A percentile compares a stretch with the other conserved stretches of the same genome.
Evolutionary conservation across 176 grass and related monocot species (phyloP).

Genomic region (Hordeum marinum): DNA sequence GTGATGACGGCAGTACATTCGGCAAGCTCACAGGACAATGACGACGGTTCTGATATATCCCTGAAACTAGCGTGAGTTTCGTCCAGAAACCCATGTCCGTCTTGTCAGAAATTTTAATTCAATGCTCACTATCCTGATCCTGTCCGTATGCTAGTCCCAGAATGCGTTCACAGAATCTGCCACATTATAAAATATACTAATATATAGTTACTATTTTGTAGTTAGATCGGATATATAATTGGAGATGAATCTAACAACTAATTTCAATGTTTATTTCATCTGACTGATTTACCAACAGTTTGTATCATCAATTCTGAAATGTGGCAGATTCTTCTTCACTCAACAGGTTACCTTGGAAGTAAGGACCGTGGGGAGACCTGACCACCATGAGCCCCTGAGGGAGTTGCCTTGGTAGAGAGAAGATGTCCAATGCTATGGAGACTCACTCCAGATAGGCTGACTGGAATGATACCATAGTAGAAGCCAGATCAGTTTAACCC

Average conservation of each 20-base stretch:
- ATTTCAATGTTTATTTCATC: background rate
- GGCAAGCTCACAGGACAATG: conserved; percentile 60
- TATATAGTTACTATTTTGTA: background rate
- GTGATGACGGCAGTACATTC: conserved; percentile 74
- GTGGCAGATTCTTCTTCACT: background rate
- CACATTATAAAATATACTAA: background rate
- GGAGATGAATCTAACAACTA: background rate
- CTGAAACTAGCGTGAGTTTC: conserved; percentile 77
- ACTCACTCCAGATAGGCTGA: background rate
- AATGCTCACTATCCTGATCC: background rate
- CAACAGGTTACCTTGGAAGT: conserved; percentile 12
- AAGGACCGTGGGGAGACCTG: background rate
- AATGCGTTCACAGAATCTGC: background rate
- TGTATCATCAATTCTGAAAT: background rate
- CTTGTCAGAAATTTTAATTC: background rate
- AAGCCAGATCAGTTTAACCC: conserved; percentile 19
- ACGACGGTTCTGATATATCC: conserved; percentile 80
- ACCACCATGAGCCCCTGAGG: background rate
- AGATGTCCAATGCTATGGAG: background rate
- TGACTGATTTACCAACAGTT: background rate
- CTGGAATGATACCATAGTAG: conserved; percentile 8
- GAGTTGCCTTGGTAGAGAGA: conserved; percentile 22
- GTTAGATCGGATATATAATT: background rate
- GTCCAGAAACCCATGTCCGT: background rate
- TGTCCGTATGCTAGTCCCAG: background rate